Base-by-base conservation (phyloP, 1,139 yeast species). In the Hemisphaericaspora lyxosophila region DNA sequence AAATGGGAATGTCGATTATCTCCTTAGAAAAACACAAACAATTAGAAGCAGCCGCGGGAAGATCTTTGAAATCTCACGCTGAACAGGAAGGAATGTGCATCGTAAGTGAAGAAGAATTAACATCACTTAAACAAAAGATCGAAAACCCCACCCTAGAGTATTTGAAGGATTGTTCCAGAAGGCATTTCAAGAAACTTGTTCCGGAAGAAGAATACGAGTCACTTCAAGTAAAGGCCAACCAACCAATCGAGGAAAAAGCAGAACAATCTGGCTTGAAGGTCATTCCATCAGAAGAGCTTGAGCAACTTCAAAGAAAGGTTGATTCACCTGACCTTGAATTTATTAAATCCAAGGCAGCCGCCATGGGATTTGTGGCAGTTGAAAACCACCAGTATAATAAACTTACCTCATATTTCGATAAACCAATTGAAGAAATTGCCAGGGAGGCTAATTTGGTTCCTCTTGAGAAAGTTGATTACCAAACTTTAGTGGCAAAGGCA, bases 391-490 rank as follows among this genome's bases (percentile, higher is more conserved):
- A 40, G 25, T 39, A 33, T 28, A 17, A 27, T 9, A 14, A 31
- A 20, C 31, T 46, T 19, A 31, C 18, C 17, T 33, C 33, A 17
- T 17, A 22, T 31, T 25, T 34, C 25, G 16, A 34, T 26, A 42
- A 44, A 30, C 38, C 52, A 7, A 24, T 51, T 16, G 42, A 41
- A 20, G 47, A 42, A 9, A 30, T 41, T 25, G 50, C 51, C 8
- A 34, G 39, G 12, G 49, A 35, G 9, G 19, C 26, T 18, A 59
- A 60, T 7, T 55, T 67, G 36, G 59, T 63, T 4, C 57, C 69
- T 0, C 45, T 69, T 27, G 44, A 56, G 2, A 42, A 29, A 13
- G 39, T 33, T 6, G 53, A 51, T 15, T 48, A 47, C 33, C 29
- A 44, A 7, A 26, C 27, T 5, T 45, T 57, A 33, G 39, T 47